Evolutionary conservation across 306 rosid genomes (phyloP).

Genomic region (Neltuma alba): DNA sequence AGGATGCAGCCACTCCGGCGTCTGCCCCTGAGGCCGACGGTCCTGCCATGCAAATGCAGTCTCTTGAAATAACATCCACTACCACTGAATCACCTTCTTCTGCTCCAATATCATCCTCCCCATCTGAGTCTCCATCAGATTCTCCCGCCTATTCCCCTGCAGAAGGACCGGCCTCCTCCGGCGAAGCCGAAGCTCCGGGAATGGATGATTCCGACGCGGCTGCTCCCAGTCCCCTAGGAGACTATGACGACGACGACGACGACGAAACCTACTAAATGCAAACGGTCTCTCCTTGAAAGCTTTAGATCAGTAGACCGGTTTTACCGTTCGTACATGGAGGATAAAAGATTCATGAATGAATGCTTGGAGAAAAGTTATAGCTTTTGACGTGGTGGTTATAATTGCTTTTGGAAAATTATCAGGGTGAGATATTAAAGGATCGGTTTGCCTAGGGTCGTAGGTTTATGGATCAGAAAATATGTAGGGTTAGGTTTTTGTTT

Average conservation of each 20-base stretch:
- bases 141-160: background rate
- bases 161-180: background rate
- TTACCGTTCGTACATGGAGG: background rate
- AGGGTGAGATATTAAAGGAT: background rate
- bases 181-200: background rate
- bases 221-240: background rate
- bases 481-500: too few relatives aligned
- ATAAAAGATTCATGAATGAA: background rate
- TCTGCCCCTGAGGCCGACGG: background rate
- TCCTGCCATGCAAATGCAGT: background rate
- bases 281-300: background rate
- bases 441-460: background rate
- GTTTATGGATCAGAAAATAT: background rate
- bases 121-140: background rate
- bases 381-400: background rate
- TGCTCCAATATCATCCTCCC: background rate
- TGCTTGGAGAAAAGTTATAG: background rate
- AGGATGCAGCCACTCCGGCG: background rate
- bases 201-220: background rate
- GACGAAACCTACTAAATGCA: background rate
- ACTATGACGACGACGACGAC: background rate
- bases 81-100: background rate
- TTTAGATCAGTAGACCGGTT: background rate
- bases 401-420: background rate
- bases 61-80: background rate